phyloP scores from a whole-genome alignment of 306 rosid genomes.

The Lathyrus oleraceus region DNA sequence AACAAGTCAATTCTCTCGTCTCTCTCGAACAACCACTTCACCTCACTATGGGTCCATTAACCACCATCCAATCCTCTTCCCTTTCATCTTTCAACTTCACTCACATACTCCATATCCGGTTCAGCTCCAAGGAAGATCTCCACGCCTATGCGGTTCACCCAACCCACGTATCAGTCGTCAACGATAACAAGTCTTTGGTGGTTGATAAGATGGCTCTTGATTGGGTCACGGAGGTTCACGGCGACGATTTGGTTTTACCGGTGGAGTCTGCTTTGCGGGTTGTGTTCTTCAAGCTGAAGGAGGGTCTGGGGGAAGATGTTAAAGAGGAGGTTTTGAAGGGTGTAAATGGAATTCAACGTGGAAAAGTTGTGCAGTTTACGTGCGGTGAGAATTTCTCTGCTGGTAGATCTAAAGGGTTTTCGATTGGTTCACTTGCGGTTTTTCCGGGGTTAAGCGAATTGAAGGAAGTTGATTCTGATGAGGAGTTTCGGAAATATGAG shows the following conservation, averaged over 20 bases:
- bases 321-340: slow-evolving; percentile 49
- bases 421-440: slow-evolving; percentile 60
- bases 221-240: slow-evolving; percentile 47
- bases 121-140: slow-evolving; percentile 56
- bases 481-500: slow-evolving; percentile 36
- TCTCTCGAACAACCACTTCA: slow-evolving; percentile 62
- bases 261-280: slow-evolving; percentile 53
- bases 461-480: slow-evolving; percentile 50
- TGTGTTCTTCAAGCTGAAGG: slow-evolving; percentile 64
- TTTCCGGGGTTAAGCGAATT: slow-evolving; percentile 44
- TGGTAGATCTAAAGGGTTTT: slow-evolving; percentile 67
- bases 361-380: slow-evolving; percentile 43
- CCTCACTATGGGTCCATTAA: slow-evolving; percentile 49
- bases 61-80: slow-evolving; percentile 44
- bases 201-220: slow-evolving; percentile 72
- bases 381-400: slow-evolving; percentile 73
- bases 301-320: slow-evolving; percentile 39
- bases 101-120: slow-evolving; percentile 72
- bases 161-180: slow-evolving; percentile 53
- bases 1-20: slow-evolving; percentile 44
- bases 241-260: slow-evolving; percentile 7
- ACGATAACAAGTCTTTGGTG: slow-evolving; percentile 42
- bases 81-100: slow-evolving; percentile 48
- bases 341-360: slow-evolving; percentile 45
- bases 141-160: slow-evolving; percentile 53